These are phyloP conservation scores for Fraxinus quadrangulata DNA, from an alignment of 257 asterid species.

Conservation along the genomic window DNA sequence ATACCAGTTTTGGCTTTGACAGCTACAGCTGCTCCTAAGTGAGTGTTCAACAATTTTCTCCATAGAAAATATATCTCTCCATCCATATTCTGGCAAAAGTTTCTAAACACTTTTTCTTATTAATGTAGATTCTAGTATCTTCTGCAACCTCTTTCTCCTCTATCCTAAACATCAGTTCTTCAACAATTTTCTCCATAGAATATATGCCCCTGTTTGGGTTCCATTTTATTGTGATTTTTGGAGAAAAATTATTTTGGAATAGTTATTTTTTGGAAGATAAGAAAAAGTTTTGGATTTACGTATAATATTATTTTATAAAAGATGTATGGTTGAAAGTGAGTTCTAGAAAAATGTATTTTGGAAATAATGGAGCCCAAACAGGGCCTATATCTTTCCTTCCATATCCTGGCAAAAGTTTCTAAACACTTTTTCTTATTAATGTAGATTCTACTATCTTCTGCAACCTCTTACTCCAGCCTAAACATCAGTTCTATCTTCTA, in stretches of 20 bases:
- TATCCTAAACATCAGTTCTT: not conserved
- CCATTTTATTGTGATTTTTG: no score
- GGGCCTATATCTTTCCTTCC: not conserved
- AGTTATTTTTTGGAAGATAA: no score
- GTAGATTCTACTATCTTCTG: not conserved
- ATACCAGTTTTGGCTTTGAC: conserved; percentile 93
- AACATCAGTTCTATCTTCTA: not conserved
- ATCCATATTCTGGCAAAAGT: not conserved
- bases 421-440: conserved; percentile 6
- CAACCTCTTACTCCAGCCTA: not conserved
- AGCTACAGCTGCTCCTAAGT: conserved; percentile 98
- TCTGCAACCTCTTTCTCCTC: not conserved
- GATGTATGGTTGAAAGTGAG: no score
- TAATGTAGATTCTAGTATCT: not conserved
- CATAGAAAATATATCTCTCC: conserved; percentile 16
- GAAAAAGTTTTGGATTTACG: no score
- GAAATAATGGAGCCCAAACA: no score
- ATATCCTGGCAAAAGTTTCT: not conserved
- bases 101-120: conserved; percentile 7
- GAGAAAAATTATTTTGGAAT: no score
- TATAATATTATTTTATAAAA: no score
- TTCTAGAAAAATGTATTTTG: no score
- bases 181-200: conserved; percentile 23
- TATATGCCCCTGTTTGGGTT: not conserved
- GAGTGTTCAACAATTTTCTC: conserved; percentile 44